These are phyloP conservation scores for Babesia microti DNA, from an alignment of 169 alveolate genomes.

Conservation along the genomic window DNA sequence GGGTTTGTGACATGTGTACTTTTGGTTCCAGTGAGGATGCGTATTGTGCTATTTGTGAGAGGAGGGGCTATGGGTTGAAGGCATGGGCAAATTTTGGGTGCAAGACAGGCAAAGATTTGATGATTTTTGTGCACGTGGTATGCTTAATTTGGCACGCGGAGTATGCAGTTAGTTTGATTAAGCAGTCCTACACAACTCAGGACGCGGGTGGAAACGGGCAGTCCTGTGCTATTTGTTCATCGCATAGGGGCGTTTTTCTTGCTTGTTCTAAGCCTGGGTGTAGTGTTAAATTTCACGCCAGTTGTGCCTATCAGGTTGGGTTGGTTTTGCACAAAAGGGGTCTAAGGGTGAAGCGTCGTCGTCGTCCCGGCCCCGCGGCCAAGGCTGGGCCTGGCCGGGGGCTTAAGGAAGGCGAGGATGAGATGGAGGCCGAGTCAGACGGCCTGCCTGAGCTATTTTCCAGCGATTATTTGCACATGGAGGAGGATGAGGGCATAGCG, in stretches of 20 bases:
- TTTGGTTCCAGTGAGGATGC: conserved; percentile 23
- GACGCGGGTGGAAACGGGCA: not conserved
- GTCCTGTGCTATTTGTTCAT: conserved; percentile 12
- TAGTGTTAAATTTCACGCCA: conserved; percentile 14
- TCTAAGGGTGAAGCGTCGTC: too few species aligned
- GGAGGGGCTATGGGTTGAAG: conserved; percentile 9
- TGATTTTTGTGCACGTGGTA: conserved; percentile 9
- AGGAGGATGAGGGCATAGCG: too few species aligned
- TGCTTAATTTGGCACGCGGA: conserved; percentile 34
- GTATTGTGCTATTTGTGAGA: conserved; percentile 9
- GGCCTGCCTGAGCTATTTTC: too few species aligned
- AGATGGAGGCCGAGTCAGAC: too few species aligned
- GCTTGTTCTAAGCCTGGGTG: conserved; percentile 23
- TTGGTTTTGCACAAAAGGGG: too few species aligned
- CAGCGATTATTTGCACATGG: too few species aligned
- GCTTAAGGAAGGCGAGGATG: too few species aligned
- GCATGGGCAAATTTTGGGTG: conserved; percentile 1
- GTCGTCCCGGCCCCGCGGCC: too few species aligned
- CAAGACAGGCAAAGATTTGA: not conserved
- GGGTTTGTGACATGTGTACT: too few species aligned
- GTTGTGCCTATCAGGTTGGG: too few species aligned
- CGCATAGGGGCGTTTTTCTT: conserved; percentile 12
- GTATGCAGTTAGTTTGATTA: conserved; percentile 8
- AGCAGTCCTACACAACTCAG: not conserved
- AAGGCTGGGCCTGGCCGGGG: too few species aligned